A percentile compares a stretch with the other conserved stretches of the same genome.
phyloP scores from a whole-genome alignment of 23 red algal species.

The Agarophyton chilense region DNA sequence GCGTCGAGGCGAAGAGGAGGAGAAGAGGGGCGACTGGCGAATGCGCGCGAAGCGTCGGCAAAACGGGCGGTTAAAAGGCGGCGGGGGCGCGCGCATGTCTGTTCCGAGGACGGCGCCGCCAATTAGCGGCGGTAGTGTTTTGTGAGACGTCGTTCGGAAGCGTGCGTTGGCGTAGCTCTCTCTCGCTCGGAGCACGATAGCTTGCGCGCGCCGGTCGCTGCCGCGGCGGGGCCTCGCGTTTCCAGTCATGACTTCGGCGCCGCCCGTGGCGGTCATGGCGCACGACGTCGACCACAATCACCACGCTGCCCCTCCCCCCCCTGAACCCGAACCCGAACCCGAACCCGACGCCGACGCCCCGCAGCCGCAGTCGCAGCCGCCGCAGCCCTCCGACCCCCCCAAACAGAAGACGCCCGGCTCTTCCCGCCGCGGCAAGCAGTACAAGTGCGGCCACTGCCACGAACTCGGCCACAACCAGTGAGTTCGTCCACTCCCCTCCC shows the following conservation, averaged over 20 bases:
- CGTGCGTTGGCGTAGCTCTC: too few relatives aligned
- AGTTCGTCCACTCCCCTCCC: background rate
- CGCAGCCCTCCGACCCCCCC: background rate
- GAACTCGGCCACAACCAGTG: conserved; percentile 67
- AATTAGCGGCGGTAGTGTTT: background rate
- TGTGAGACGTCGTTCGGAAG: too few relatives aligned
- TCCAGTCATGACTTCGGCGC: conserved; percentile 5
- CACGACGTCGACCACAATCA: conserved; percentile 47
- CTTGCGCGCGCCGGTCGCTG: background rate
- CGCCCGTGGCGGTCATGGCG: conserved; percentile 24
- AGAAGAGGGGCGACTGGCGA: too few relatives aligned
- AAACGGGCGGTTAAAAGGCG: conserved; percentile 1
- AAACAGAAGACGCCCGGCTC: conserved; percentile 31
- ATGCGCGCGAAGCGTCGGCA: too few relatives aligned
- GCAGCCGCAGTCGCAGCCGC: background rate
- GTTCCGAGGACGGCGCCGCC: background rate
- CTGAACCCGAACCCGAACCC: too few relatives aligned
- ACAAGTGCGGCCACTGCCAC: conserved; percentile 64
- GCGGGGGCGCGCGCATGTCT: conserved; percentile 7
- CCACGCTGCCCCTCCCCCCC: background rate
- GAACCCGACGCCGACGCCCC: background rate
- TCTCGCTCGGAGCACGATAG: conserved; percentile 2
- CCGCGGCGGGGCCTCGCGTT: background rate
- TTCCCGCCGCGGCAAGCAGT: conserved; percentile 60
- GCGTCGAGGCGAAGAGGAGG: background rate